Base-by-base conservation (phyloP, 1,284 basidiomycete genomes). In the Anthracocystis setariae region DNA sequence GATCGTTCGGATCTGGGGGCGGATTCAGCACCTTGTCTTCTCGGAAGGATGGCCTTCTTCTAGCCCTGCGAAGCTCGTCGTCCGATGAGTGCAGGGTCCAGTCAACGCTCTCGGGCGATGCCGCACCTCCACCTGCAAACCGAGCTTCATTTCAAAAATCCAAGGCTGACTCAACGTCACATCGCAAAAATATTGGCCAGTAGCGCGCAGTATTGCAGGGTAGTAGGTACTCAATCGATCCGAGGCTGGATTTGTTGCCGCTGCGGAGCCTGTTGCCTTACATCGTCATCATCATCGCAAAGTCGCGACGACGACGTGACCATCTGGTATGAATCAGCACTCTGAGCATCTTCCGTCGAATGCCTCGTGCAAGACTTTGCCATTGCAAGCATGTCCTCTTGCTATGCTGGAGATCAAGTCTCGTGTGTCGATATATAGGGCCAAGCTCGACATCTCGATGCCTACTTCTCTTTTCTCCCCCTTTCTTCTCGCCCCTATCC, bases 111-210 rank as follows among this genome's bases (percentile, higher is more conserved):
- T 8, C 35, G 5, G 12, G 35, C 35, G 35, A 37, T n/a, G n/a
- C 35, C 12, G 17, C 12, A 45, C 60, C 60, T 63, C 60, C 60
- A 63, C 54, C 49, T 56, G 24, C 44, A 47, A n/a, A 24, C 37
- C 35, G 47, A 33, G 24, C 23, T 18, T 32, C 10, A 13, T 43
- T 20, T n/a, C n/a, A n/a, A 25, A 35, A 23, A 37, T 17, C 23
- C 24, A 42, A 57, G 35, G 50, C 54, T 64, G 62, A 64, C 46
- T 58, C 54, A 57, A 63, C 53, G 12, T 20, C 20, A 32, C 20
- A 17, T 33, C 27, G 8, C 18, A 40, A 46, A 20, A n/a, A 29
- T 23, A 8, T 3, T 21, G 44, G 5, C 29, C 42, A 18, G 37
- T 25, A 29, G 21, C 42, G n/a, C 23, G 40, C 20, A 24, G 38